Evolutionary conservation across 2,329 filamentous ascomycete genomes (phyloP).

Genomic region (Verticillium tricorpus): DNA sequence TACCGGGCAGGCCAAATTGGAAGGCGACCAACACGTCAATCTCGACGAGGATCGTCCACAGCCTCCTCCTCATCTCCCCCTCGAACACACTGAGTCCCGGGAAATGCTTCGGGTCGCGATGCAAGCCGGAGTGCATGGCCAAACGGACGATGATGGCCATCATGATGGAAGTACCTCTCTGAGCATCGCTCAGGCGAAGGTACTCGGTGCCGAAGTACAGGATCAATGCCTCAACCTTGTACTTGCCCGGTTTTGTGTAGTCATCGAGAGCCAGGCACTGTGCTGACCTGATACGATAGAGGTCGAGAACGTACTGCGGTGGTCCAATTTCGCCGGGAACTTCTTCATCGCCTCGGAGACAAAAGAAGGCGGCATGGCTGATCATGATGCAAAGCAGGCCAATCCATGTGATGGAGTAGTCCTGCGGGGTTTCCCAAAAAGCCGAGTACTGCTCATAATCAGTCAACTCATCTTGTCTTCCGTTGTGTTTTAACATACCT

Average conservation of each 20-base stretch:
- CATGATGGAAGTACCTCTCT: slow-evolving; percentile 20
- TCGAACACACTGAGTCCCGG: slow-evolving; percentile 31
- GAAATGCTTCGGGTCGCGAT: slow-evolving; percentile 39
- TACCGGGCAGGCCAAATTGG: slow-evolving; percentile 40
- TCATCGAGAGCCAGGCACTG: slow-evolving; percentile 25
- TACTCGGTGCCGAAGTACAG: slow-evolving; percentile 11
- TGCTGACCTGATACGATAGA: slow-evolving; percentile 18
- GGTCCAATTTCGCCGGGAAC: slow-evolving; percentile 15
- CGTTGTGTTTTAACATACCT: slow-evolving; percentile 3
- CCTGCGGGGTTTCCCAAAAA: slow-evolving; percentile 21
- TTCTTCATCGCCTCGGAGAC: slow-evolving; percentile 14
- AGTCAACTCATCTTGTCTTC: slow-evolving; percentile 1
- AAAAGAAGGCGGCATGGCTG: slow-evolving; percentile 21
- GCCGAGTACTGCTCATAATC: slow-evolving; percentile 17
- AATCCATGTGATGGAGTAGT: slow-evolving; percentile 19
- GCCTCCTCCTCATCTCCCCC: slow-evolving; percentile 39
- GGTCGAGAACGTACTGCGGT: slow-evolving; percentile 13
- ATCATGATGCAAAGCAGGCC: slow-evolving; percentile 27
- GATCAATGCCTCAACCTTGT: slow-evolving; percentile 6
- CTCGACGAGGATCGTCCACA: slow-evolving; percentile 35
- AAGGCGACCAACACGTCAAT: slow-evolving; percentile 37
- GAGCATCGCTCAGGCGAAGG: slow-evolving; percentile 1
- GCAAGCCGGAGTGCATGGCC: slow-evolving; percentile 35
- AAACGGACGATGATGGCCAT: slow-evolving; percentile 27
- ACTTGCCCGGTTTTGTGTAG: slow-evolving; percentile 19